These are phyloP conservation scores for Suillus lakei DNA, from an alignment of 768 basidiomycete genomes.

Conservation along the genomic window DNA sequence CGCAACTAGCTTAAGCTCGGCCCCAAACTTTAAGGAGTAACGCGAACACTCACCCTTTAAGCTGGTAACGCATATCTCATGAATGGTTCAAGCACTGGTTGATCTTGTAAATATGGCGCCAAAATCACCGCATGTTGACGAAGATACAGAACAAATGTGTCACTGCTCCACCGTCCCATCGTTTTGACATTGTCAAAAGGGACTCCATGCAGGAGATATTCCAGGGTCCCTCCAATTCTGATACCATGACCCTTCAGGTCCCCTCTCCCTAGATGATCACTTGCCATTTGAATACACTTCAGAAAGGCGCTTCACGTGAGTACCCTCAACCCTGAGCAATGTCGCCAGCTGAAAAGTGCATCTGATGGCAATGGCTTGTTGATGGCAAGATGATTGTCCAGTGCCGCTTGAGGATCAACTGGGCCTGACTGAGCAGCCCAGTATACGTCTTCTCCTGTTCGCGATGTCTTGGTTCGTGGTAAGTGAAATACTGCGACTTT, in stretches of 20 bases:
- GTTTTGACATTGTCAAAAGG: constrained; percentile 38
- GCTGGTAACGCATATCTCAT: not conserved
- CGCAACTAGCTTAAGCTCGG: not conserved
- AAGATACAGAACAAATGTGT: constrained; percentile 36
- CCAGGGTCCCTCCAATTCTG: constrained; percentile 31
- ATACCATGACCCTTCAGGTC: constrained; percentile 32
- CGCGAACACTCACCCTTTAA: not conserved
- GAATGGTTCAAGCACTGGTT: accelerated
- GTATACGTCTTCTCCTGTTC: constrained; percentile 37
- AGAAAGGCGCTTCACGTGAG: not conserved
- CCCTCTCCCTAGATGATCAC: constrained; percentile 19
- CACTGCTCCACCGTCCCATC: constrained; percentile 41
- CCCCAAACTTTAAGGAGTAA: not conserved
- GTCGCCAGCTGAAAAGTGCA: constrained; percentile 32
- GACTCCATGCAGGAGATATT: constrained; percentile 31
- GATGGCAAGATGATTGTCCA: constrained; percentile 18
- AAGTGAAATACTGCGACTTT: constrained; percentile 33
- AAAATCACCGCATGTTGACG: constrained; percentile 31
- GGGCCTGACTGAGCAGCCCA: constrained; percentile 35
- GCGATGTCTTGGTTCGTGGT: constrained; percentile 33
- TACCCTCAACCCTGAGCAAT: not conserved
- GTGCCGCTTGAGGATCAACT: constrained; percentile 22
- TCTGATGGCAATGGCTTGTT: constrained; percentile 35
- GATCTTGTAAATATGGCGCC: constrained; percentile 32
- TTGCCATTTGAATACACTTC: not conserved